Evolutionary conservation across 345 rosid genomes (phyloP), one percentile per base, ranked within the genome.

Genomic region (Citrus cavaleriei): DNA sequence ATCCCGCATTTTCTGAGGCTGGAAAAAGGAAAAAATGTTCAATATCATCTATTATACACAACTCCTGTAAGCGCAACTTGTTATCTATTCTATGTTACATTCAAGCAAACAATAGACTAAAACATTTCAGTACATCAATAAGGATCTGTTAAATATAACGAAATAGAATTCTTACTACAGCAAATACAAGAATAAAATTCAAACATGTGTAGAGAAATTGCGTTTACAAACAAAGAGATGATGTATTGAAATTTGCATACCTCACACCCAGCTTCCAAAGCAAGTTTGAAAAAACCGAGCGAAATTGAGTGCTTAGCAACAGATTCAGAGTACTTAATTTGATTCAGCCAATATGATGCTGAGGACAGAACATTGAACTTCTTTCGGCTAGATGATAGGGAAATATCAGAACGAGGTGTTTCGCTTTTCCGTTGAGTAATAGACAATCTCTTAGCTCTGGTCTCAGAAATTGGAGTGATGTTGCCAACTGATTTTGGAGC

Each of bases 251-350:
- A 66, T 22, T 18, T 24, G n/a, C 30, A 32, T 80, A 95, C 99
- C 97, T 93, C 88, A 76, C 97, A 92, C 64, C 94, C 97, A 22
- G 95, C 98, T 76, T 90, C 93, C 10, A 88, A 78, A 72, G 95
- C 98, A 68, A 96, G 98, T 83, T 90, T 93, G 83, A 96, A 93
- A 78, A 96, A 93, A 9, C 94, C 98, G 14, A 96, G 92, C 6
- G 99, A 90, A 65, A 96, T 80, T 0, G 93, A 84, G 57, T 96
- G 99, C 85, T 89, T 91, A 7, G 87, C 90, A 63, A 84, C 91
- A 10, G 94, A 84, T 83, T 95, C 98, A 22, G 96, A 88, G 64
- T 89, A 86, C 90, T 89, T 92, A 74, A 95, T 92, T 74, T 93
- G 97, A 0, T 87, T 28, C 25, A 92, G 73, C 99, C 99, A 95